Percentiles rank a stretch among this genome's conserved stretches.
phyloP scores from a whole-genome alignment of 257 asterid genomes.

The Lycium ferocissimum region DNA sequence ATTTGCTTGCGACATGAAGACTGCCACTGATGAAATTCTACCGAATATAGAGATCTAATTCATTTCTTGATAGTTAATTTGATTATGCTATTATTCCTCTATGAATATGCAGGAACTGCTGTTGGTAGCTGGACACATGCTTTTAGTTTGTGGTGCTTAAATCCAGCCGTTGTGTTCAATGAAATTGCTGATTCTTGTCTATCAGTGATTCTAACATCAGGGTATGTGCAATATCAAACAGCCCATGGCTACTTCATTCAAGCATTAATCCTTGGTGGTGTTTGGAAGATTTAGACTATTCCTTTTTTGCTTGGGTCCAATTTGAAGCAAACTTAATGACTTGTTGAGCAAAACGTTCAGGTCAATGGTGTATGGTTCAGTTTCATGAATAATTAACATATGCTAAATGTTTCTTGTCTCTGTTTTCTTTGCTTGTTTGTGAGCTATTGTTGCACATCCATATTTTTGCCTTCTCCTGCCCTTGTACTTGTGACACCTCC shows the following conservation, averaged over 20 bases:
- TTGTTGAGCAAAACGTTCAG: background rate
- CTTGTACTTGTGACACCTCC: background rate
- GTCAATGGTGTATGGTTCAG: constrained; percentile 19
- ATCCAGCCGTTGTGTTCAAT: constrained; percentile 94
- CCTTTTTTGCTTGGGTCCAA: constrained; percentile 23
- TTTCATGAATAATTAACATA: constrained; percentile 5
- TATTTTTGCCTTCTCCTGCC: constrained; percentile 24
- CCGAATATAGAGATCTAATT: background rate
- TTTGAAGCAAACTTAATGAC: constrained; percentile 22
- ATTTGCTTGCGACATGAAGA: background rate
- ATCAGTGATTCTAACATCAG: constrained; percentile 96
- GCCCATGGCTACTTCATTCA: constrained; percentile 20
- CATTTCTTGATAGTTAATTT: constrained; percentile 37
- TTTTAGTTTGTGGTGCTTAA: constrained; percentile 90
- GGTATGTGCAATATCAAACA: constrained; percentile 57
- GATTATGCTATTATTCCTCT: constrained; percentile 29
- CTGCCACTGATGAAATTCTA: background rate
- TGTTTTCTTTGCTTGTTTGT: constrained; percentile 17
- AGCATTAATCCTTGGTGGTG: constrained; percentile 2
- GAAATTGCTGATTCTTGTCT: constrained; percentile 76
- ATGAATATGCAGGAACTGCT: constrained; percentile 40
- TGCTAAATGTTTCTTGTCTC: constrained; percentile 6
- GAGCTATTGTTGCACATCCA: background rate
- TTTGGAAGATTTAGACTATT: background rate
- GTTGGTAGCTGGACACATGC: constrained; percentile 65